These are phyloP conservation scores for Schizosaccharomyces lindneri DNA, from an alignment of 805 yeast species.

Conservation along the genomic window DNA sequence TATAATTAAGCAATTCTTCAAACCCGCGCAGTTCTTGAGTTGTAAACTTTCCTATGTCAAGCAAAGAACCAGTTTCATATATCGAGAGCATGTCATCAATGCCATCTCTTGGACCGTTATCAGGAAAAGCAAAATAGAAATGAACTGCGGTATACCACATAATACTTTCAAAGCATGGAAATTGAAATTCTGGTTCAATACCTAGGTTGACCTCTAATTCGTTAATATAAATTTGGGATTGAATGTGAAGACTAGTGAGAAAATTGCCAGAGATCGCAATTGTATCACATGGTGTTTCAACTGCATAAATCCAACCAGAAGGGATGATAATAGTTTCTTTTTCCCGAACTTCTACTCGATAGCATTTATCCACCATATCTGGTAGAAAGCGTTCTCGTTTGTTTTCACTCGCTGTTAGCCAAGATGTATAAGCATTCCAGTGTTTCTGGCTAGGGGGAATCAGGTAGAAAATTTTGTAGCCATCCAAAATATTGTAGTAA, in stretches of 20 bases:
- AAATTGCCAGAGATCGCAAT: conserved; percentile 76
- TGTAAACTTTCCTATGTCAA: background rate
- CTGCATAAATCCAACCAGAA: conserved; percentile 85
- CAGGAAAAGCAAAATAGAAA: conserved; percentile 6
- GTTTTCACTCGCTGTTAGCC: conserved; percentile 49
- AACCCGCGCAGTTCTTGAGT: background rate
- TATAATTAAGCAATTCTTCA: background rate
- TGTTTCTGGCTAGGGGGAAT: conserved; percentile 52
- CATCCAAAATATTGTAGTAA: conserved; percentile 59
- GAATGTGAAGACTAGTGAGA: conserved; percentile 36
- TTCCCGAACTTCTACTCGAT: conserved; percentile 25
- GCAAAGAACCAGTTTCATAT: background rate
- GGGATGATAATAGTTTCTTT: conserved; percentile 69
- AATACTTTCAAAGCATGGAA: conserved; percentile 49
- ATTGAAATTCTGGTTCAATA: conserved; percentile 53
- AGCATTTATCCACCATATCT: conserved; percentile 25
- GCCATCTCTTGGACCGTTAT: background rate
- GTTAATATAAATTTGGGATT: conserved; percentile 35
- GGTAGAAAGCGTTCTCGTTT: conserved; percentile 30
- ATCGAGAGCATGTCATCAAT: background rate
- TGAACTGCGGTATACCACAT: conserved; percentile 43
- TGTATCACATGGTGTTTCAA: conserved; percentile 57
- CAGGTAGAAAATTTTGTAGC: conserved; percentile 49
- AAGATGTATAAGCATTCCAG: conserved; percentile 32
- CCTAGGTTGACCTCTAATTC: conserved; percentile 39